phyloP scores from a whole-genome alignment of 805 yeast genomes.

The Sugiyamaella lignohabitans region DNA sequence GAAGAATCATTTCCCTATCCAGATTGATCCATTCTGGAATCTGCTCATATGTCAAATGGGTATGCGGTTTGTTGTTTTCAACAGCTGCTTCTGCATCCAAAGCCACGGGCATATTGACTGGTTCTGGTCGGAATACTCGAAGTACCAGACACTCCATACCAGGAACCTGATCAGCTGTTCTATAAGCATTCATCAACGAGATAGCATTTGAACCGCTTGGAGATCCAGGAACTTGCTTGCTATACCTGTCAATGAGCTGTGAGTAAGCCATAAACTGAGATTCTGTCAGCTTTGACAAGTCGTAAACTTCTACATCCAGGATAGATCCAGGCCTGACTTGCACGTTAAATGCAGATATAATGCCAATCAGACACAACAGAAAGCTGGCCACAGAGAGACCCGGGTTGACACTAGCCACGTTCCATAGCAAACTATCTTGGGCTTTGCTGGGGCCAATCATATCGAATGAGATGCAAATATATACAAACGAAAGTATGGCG shows the following conservation, averaged over 20 bases:
- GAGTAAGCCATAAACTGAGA: slow-evolving; percentile 30
- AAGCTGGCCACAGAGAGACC: slow-evolving; percentile 13
- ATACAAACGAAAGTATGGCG: slow-evolving; percentile 18
- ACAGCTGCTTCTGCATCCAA: slow-evolving; percentile 7
- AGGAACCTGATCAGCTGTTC: slow-evolving; percentile 21
- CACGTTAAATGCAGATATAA: slow-evolving; percentile 21
- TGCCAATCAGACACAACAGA: slow-evolving; percentile 20
- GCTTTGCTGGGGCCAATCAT: slow-evolving; percentile 2
- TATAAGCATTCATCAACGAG: slow-evolving; percentile 30
- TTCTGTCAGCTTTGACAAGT: slow-evolving; percentile 22
- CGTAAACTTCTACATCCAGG: slow-evolving; percentile 28
- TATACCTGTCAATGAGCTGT: slow-evolving; percentile 28
- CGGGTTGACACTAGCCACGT: slow-evolving; percentile 10
- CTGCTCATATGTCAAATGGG: slow-evolving; percentile 19
- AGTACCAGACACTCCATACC: slow-evolving; percentile 29
- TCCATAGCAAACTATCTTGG: slow-evolving; percentile 1
- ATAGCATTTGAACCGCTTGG: slow-evolving; percentile 31
- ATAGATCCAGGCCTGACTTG: slow-evolving; percentile 25
- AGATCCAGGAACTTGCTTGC: slow-evolving; percentile 27
- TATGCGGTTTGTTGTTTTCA: neutral
- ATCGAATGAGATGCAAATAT: slow-evolving; percentile 20
- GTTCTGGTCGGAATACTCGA: slow-evolving; percentile 27
- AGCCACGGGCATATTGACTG: neutral
- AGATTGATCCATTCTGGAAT: slow-evolving; percentile 30
- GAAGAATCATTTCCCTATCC: slow-evolving; percentile 25